Evolutionary conservation across 2,329 filamentous ascomycete genomes (phyloP), one percentile per base, ranked within the genome.

Genomic region (Ophiostoma triangulosporum): DNA sequence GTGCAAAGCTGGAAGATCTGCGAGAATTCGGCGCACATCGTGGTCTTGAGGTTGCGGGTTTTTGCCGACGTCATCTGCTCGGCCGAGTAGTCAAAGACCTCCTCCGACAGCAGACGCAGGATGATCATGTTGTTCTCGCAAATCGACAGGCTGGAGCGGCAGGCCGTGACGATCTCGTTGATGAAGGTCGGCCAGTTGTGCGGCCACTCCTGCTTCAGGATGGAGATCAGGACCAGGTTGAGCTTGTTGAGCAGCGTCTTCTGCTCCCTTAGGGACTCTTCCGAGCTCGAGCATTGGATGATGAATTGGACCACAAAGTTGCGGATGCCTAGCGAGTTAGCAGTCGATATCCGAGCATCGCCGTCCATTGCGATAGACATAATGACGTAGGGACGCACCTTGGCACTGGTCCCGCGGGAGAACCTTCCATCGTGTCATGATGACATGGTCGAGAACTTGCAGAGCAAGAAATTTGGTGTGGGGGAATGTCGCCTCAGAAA

Each of bases 81-180:
- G 59, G 91, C 88, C 1, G 93, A 98, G 70, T 94, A 98, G 73
- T 98, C 93, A 65, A 98, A 98, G 35, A 98, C 91, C 69, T 98
- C 93, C 69, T 98, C 93, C 6, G 93, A 98, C 46, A 98, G 78
- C 62, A 98, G 74, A 56, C 93, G 84, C 61, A 98, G 79, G 62
- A 98, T 97, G 59, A 88, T 89, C 93, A 98, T 98, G 76, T 98
- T 98, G 75, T 98, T 98, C 73, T 98, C 93, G 78, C 94, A 98
- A 63, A 98, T 94, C 35, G 91, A 93, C 52, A 98, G 75, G 69
- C 86, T 96, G 61, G 88, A 91, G 67, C 95, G 90, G 71, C 90
- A 97, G 54, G 93, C 91, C 22, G 88, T 86, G 63, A 98, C 89
- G 69, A 98, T 98, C 74, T 98, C 93, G 75, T 97, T 97, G 78